phyloP scores from a whole-genome alignment of 345 rosid genomes.

The Dipteronia dyeriana region DNA sequence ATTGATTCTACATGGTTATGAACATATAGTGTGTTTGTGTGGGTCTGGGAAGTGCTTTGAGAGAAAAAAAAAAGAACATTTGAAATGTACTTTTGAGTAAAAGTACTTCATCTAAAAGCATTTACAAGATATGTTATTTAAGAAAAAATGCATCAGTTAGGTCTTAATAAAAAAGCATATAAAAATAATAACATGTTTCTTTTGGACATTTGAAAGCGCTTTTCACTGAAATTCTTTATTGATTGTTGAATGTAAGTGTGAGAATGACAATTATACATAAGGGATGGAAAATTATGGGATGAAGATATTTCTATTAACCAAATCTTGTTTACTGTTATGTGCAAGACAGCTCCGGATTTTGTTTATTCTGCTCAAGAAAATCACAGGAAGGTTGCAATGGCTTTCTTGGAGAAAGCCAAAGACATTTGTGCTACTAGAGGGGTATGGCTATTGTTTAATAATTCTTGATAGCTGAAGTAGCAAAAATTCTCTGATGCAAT shows the following conservation, averaged over 20 bases:
- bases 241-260: too few species aligned
- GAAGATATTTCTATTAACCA: too few species aligned
- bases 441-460: slow-evolving; percentile 19
- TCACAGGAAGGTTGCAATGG: slow-evolving; percentile 25
- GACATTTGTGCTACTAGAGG: slow-evolving; percentile 33
- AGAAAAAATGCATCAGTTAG: not conserved
- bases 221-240: too few species aligned
- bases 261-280: too few species aligned
- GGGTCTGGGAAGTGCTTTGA: not conserved
- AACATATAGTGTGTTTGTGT: not conserved
- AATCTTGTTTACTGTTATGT: not conserved
- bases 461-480: not conserved
- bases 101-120: not conserved
- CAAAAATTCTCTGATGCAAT: not conserved
- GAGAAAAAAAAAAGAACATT: not conserved
- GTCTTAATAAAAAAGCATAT: too few species aligned
- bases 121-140: too few species aligned
- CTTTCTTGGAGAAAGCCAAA: slow-evolving; percentile 38
- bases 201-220: too few species aligned
- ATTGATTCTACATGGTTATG: not conserved
- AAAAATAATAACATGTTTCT: too few species aligned
- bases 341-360: slow-evolving; percentile 27
- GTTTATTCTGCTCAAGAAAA: slow-evolving; percentile 23
- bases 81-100: not conserved
- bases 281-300: too few species aligned